Evolutionary conservation across 2,329 filamentous ascomycete species (phyloP).

Genomic region (Botrytis medusae): DNA sequence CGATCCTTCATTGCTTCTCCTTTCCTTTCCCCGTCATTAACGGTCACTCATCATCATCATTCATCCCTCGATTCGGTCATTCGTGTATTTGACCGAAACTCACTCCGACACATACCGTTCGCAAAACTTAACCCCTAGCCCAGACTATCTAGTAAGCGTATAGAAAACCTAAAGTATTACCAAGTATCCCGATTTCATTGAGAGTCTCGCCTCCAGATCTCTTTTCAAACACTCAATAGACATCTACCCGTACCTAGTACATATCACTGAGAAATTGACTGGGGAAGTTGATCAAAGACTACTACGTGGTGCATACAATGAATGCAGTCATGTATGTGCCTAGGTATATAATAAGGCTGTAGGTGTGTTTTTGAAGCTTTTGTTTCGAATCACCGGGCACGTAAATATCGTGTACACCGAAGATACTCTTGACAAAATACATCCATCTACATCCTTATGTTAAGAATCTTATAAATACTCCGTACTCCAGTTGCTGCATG

Average conservation of each 20-base stretch:
- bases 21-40: neutral
- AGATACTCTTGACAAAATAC: neutral
- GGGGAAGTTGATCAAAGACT: neutral
- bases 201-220: neutral
- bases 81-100: neutral
- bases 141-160: neutral
- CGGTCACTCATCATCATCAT: neutral
- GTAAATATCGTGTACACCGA: no score
- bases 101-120: neutral
- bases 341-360: neutral
- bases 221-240: neutral
- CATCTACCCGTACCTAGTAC: neutral
- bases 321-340: neutral
- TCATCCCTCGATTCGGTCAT: neutral
- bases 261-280: neutral
- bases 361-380: neutral
- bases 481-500: neutral
- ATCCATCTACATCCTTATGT: no score
- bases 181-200: neutral
- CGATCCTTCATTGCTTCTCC: conserved; percentile 9
- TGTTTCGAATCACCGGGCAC: neutral
- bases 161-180: neutral
- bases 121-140: no score
- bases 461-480: neutral
- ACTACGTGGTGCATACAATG: neutral